Base-by-base conservation (phyloP, 768 basidiomycete species). In the Boletus insuetus region DNA sequence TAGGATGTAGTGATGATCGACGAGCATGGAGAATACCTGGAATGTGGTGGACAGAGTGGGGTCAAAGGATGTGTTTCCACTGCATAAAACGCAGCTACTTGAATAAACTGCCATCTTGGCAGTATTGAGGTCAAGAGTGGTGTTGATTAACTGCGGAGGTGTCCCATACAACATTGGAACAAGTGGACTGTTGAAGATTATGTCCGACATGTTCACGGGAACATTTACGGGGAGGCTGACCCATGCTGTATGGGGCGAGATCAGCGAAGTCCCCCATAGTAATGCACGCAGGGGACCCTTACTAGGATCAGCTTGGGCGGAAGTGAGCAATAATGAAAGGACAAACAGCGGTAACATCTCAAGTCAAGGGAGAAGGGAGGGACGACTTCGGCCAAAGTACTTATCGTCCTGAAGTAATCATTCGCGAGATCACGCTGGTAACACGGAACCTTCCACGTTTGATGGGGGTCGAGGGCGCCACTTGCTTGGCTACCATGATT, bases 61-160 rank as follows among this genome's bases (percentile, higher is more conserved):
- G 37, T 61, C 50, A 40, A 62, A 62, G 19, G 49, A 52, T 17
- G 59, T 58, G 19, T 55, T 64, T 40, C 64, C 63, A 22, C 56
- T 43, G 29, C 64, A 66, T 20, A 67, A 42, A 46, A 65, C 52
- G n/a, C 64, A 68, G 24, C 44, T 41, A 14, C 55, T 60, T 12
- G 65, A 63, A 49, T 63, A 64, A 14, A 66, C 62, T 0, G 42
- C 65, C 22, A 61, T 16, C 40, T 64, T 64, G 34, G 40, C 58
- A 7, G 58, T 60, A 26, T 35, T 64, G 29, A 64, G 41, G 22
- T 64, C 62, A 24, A 64, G 52, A 16, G 61, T 62, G 13, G 55
- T 50, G 32, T 58, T 52, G 37, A 66, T 55, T 22, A 53, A 12
- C 32, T 64, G 53, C 38, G 57, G 57, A 37, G 61, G 61, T 11